Evolutionary conservation across 495 filamentous ascomycete species (phyloP), one percentile per base, ranked within the genome.

Genomic region (Daldinia caldariorum): DNA sequence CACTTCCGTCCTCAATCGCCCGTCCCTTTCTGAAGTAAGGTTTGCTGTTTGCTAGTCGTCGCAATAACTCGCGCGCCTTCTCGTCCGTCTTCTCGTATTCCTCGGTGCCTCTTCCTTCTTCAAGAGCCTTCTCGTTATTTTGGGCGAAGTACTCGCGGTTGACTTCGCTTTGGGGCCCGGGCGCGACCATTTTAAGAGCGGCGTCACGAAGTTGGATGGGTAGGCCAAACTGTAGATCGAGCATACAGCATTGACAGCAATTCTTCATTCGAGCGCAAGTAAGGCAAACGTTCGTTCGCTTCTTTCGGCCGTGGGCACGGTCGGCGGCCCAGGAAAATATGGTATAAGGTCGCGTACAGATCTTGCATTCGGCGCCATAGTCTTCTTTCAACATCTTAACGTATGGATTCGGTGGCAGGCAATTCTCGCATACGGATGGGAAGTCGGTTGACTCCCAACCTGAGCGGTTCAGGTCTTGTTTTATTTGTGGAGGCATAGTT

Each of bases 361-460:
- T 84, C 81, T 92, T 90, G 83, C 89, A 91, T 77, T 89, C 86
- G 70, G 90, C 90, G 69, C 94, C 95, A 68, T 93, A 86, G 77
- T 98, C 94, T 76, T 97, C 92, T 78, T 99, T 99, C 51, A 98
- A 84, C 94, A 99, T 97, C 79, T 97, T 94, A 47, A 99, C 95
- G 79, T 97, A 98, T 5, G 94, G 95, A 76, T 98, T 98, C 63
- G 96, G 93, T 38, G 95, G 94, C 5, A 99, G 89, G 77, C 96
- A 99, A 76, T 82, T 84, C 69, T 88, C 86, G 78, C 86, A 89
- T 41, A 90, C 85, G 4, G 87, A 88, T 35, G 88, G 89, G 76
- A 90, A 90, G 82, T 91, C 94, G 26, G 95, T 97, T 35, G 91
- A 90, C 80, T 99, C 95, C 92, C 93, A 96, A 35, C 95, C 95